phyloP scores from a whole-genome alignment of 1,284 basidiomycete genomes.

The Cutaneotrichosporon dermatis region DNA sequence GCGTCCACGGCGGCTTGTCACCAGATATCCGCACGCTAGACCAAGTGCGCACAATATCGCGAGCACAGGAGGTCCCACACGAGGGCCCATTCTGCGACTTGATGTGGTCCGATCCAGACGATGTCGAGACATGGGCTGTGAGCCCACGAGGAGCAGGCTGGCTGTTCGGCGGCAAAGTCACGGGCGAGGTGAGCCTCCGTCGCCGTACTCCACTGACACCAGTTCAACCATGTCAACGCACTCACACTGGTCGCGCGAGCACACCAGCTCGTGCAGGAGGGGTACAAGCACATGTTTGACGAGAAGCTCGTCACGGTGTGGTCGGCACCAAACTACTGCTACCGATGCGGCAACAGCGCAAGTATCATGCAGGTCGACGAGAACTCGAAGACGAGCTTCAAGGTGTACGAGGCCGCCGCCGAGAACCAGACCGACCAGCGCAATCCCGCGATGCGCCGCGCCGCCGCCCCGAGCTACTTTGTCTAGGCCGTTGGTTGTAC shows the following conservation, averaged over 20 bases:
- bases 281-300: constrained; percentile 98
- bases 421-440: constrained; percentile 73
- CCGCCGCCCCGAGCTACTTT: constrained; percentile 25
- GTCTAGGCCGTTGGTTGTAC: constrained; percentile 19
- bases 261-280: constrained; percentile 93
- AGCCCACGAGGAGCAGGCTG: constrained; percentile 92
- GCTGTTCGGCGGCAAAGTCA: constrained; percentile 84
- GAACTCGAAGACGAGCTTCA: constrained; percentile 63
- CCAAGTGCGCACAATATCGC: constrained; percentile 82
- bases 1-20: constrained; percentile 88
- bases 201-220: background rate
- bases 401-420: constrained; percentile 72
- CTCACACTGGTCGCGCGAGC: constrained; percentile 82
- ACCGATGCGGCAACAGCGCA: constrained; percentile 75
- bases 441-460: constrained; percentile 45
- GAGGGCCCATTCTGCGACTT: constrained; percentile 97
- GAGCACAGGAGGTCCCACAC: constrained; percentile 93
- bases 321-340: constrained; percentile 96
- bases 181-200: constrained; percentile 62
- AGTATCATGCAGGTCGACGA: constrained; percentile 62
- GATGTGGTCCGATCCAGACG: constrained; percentile 98
- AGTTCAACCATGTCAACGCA: constrained; percentile 90
- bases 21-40: constrained; percentile 89
- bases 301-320: constrained; percentile 92
- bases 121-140: constrained; percentile 91